Evolutionary conservation across 1,139 yeast species (phyloP).

Genomic region (Yamadazyma sp.): DNA sequence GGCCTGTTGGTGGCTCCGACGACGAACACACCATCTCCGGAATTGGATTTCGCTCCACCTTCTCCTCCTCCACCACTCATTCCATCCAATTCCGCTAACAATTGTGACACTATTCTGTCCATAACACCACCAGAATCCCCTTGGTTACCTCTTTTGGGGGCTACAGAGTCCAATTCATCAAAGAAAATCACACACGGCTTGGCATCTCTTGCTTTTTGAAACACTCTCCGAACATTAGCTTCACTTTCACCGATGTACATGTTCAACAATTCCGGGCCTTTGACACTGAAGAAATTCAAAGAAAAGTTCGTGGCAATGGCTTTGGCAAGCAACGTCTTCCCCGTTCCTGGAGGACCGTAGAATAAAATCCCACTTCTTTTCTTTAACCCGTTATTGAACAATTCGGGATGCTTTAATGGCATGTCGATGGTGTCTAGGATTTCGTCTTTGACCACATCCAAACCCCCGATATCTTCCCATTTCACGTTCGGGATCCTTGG

Average conservation of each 20-base stretch:
- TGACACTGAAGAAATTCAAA: constrained; percentile 89
- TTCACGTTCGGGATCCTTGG: constrained; percentile 93
- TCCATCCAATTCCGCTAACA: constrained; percentile 92
- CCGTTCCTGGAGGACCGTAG: constrained; percentile 99
- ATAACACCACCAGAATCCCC: constrained; percentile 98
- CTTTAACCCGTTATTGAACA: constrained; percentile 84
- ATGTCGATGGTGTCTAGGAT: constrained; percentile 92
- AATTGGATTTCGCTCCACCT: constrained; percentile 94
- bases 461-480: constrained; percentile 95
- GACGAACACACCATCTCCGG: constrained; percentile 84
- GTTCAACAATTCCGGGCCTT: constrained; percentile 91
- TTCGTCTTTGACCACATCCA: constrained; percentile 86
- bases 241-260: constrained; percentile 99
- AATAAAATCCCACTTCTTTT: constrained; percentile 91
- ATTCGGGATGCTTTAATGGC: constrained; percentile 91
- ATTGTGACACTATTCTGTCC: constrained; percentile 96
- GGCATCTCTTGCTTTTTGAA: constrained; percentile 93
- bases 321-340: constrained; percentile 90
- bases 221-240: constrained; percentile 92
- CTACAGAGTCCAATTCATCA: constrained; percentile 96
- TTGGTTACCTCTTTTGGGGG: constrained; percentile 96
- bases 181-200: constrained; percentile 96
- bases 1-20: constrained; percentile 98
- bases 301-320: constrained; percentile 96
- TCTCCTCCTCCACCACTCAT: constrained; percentile 71